Evolutionary conservation across 768 basidiomycete genomes (phyloP).

Genomic region (Coprinellus micaceus): DNA sequence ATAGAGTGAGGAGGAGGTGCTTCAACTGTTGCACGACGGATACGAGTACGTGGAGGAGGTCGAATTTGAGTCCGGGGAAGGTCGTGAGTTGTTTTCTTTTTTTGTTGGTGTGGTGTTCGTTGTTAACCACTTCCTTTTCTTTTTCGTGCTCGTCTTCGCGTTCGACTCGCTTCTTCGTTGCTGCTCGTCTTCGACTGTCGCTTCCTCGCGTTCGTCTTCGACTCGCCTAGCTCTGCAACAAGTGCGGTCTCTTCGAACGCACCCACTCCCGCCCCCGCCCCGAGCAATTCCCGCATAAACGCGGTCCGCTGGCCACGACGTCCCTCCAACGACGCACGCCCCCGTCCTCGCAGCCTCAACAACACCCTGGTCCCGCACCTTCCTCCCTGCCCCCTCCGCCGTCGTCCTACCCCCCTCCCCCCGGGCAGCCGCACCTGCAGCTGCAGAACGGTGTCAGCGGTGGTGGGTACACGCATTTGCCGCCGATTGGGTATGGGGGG

Average conservation of each 20-base stretch:
- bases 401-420: conserved; percentile 17
- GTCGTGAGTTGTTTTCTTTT: conserved; percentile 58
- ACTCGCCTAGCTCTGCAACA: conserved; percentile 49
- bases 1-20: conserved; percentile 71
- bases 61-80: conserved; percentile 77
- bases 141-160: too few relatives aligned
- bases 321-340: conserved; percentile 50
- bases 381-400: conserved; percentile 35
- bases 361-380: conserved; percentile 23
- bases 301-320: conserved; percentile 59
- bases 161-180: too few relatives aligned
- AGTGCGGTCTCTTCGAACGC: conserved; percentile 78
- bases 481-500: conserved; percentile 34
- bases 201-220: too few relatives aligned
- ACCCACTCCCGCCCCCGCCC: conserved; percentile 77
- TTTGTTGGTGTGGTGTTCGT: too few relatives aligned
- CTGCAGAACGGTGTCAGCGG: not conserved
- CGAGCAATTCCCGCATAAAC: conserved; percentile 78
- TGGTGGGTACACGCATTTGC: not conserved
- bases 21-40: conserved; percentile 87
- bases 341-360: conserved; percentile 23
- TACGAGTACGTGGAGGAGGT: conserved; percentile 77
- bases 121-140: too few relatives aligned
- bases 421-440: conserved; percentile 5
- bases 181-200: too few relatives aligned